Percentiles rank a stretch among this genome's conserved stretches.
Evolutionary conservation across 2,329 filamentous ascomycete genomes (phyloP).

Genomic region (Pseudogymnoascus sp.): DNA sequence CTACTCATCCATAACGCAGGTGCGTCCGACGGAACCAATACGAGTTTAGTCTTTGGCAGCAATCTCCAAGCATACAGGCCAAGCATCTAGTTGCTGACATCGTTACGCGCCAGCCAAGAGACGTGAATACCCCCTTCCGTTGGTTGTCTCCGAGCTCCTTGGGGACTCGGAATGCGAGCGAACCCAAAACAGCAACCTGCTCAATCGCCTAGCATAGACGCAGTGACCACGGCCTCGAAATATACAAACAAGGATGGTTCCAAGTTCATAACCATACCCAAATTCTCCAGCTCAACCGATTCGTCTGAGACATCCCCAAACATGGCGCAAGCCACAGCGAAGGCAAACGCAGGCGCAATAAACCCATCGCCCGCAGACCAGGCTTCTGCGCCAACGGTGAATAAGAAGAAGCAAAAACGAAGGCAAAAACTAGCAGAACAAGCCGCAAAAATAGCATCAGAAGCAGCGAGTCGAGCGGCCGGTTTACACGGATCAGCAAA

Average conservation of each 20-base stretch:
- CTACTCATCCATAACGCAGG: constrained; percentile 5
- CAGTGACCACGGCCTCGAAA: constrained; percentile 44
- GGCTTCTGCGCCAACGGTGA: constrained; percentile 49
- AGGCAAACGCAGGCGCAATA: constrained; percentile 25
- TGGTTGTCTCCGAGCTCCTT: constrained; percentile 9
- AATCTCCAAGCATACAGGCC: background rate
- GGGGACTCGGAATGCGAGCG: constrained; percentile 39
- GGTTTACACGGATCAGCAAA: background rate
- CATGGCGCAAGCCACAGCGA: constrained; percentile 28
- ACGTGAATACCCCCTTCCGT: background rate
- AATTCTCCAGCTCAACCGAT: constrained; percentile 41
- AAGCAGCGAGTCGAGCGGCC: constrained; percentile 10
- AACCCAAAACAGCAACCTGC: constrained; percentile 45
- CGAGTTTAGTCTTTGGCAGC: background rate
- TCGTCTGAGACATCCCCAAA: constrained; percentile 48
- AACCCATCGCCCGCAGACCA: constrained; percentile 24
- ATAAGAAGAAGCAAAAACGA: constrained; percentile 93
- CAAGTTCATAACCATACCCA: constrained; percentile 61
- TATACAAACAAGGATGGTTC: constrained; percentile 63
- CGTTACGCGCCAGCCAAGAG: background rate
- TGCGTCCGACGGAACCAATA: constrained; percentile 1
- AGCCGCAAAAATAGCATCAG: constrained; percentile 29
- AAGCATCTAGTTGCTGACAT: background rate
- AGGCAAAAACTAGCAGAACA: constrained; percentile 73
- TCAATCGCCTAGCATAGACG: constrained; percentile 45